A percentile compares a stretch with the other conserved stretches of the same genome.
Evolutionary conservation across 352 stramenopile genomes (phyloP).

Genomic region (Phytopythium montanum): DNA sequence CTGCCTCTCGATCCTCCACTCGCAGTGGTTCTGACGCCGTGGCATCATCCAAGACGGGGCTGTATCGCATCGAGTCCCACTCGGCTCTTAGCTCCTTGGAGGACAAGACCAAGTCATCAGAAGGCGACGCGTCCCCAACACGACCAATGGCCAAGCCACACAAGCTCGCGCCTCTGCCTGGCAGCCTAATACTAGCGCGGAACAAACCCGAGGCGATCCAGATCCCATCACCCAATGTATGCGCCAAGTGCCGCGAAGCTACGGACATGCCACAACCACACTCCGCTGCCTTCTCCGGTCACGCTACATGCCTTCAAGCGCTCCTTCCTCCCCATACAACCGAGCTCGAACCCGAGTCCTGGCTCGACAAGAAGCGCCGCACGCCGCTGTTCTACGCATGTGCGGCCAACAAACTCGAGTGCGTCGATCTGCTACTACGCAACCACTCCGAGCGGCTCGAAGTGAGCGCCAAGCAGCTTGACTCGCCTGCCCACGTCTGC

Average conservation of each 20-base stretch:
- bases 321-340: slow-evolving; percentile 14
- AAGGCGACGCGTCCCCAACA: background rate
- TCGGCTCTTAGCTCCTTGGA: slow-evolving; percentile 53
- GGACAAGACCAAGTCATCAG: slow-evolving; percentile 7
- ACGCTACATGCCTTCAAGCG: slow-evolving; percentile 30
- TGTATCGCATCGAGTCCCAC: slow-evolving; percentile 69
- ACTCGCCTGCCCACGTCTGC: slow-evolving; percentile 64
- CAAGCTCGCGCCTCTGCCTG: slow-evolving; percentile 22
- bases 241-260: slow-evolving; percentile 32
- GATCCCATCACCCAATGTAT: slow-evolving; percentile 11
- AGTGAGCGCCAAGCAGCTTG: slow-evolving; percentile 49
- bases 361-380: slow-evolving; percentile 55
- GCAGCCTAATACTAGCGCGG: slow-evolving; percentile 9
- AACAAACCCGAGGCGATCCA: background rate
- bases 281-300: slow-evolving; percentile 50
- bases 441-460: slow-evolving; percentile 44
- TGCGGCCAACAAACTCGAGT: slow-evolving; percentile 45
- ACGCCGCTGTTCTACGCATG: slow-evolving; percentile 70
- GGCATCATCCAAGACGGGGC: slow-evolving; percentile 8
- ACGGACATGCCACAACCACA: slow-evolving; percentile 58
- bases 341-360: background rate
- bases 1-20: background rate
- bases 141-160: slow-evolving; percentile 13
- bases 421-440: slow-evolving; percentile 33
- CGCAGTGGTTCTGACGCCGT: background rate